phyloP scores from a whole-genome alignment of 768 basidiomycete genomes.

The Leccinum disarticulatum region DNA sequence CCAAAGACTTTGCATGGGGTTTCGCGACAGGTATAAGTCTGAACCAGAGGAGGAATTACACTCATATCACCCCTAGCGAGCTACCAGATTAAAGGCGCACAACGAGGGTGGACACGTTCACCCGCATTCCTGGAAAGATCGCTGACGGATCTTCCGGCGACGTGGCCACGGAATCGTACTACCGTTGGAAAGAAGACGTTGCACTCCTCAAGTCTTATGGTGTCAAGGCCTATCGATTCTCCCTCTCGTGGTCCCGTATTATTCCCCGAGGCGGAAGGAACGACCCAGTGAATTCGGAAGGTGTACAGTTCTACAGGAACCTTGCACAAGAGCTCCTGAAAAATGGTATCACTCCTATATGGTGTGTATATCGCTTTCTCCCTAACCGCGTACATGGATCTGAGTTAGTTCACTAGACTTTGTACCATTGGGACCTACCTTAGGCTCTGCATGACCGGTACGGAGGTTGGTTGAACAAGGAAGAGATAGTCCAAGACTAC shows the following conservation, averaged over 20 bases:
- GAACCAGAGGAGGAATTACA: background rate
- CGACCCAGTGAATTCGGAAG: constrained; percentile 70
- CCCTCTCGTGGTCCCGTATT: constrained; percentile 74
- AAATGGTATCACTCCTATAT: constrained; percentile 67
- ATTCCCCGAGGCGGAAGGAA: constrained; percentile 73
- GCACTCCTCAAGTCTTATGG: constrained; percentile 63
- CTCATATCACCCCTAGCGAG: constrained; percentile 41
- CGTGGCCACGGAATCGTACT: constrained; percentile 76
- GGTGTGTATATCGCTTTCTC: constrained; percentile 33
- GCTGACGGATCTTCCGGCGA: constrained; percentile 68
- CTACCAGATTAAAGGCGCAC: constrained; percentile 74
- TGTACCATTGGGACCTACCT: constrained; percentile 2
- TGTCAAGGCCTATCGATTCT: constrained; percentile 76
- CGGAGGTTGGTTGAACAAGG: background rate
- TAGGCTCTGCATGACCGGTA: background rate
- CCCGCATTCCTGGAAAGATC: constrained; percentile 68
- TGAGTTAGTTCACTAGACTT: background rate
- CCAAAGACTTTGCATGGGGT: constrained; percentile 4
- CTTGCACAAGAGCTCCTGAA: constrained; percentile 68
- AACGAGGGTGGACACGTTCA: constrained; percentile 67
- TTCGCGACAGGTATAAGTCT: background rate
- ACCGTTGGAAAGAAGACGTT: constrained; percentile 67
- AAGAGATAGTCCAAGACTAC: constrained; percentile 52
- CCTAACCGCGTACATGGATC: background rate
- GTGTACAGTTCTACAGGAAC: constrained; percentile 70